Percentiles rank a stretch among this genome's conserved stretches.
Evolutionary conservation across 139 green algal species (phyloP).

Genomic region (Chlamydomonas schloesseri): DNA sequence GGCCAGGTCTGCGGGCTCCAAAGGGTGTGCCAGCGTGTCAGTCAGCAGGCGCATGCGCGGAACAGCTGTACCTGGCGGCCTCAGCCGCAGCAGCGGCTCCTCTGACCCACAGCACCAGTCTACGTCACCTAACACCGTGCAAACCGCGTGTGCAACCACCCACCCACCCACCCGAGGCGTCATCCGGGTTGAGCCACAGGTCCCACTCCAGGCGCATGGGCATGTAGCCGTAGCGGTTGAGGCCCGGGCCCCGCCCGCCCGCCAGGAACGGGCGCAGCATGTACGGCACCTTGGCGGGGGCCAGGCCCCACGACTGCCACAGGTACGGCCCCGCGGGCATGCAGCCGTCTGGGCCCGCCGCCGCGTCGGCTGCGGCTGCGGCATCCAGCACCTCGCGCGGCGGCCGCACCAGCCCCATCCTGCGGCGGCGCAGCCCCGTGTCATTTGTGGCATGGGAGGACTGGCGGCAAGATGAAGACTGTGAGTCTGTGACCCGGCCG

Average conservation of each 20-base stretch:
- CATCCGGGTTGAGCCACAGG: conserved; percentile 59
- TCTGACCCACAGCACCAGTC: too few relatives aligned
- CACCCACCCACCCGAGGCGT: not conserved
- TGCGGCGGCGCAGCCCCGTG: too few relatives aligned
- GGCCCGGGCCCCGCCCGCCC: not conserved
- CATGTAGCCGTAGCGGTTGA: conserved; percentile 67
- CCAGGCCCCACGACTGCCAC: conserved; percentile 9
- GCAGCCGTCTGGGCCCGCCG: not conserved
- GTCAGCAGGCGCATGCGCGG: too few relatives aligned
- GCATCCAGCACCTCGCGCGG: not conserved
- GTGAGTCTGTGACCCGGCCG: too few relatives aligned
- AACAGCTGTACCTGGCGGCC: too few relatives aligned
- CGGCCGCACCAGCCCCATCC: not conserved
- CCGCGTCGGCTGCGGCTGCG: not conserved
- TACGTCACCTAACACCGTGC: too few relatives aligned
- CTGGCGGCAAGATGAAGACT: too few relatives aligned
- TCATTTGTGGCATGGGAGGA: too few relatives aligned
- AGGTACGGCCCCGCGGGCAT: not conserved
- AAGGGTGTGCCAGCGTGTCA: too few relatives aligned
- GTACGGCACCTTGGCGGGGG: not conserved
- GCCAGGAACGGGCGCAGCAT: conserved; percentile 4
- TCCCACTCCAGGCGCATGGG: conserved; percentile 71
- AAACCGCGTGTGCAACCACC: not conserved
- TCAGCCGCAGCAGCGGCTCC: too few relatives aligned
- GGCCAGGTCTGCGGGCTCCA: conserved; percentile 12